A percentile compares a stretch with the other conserved stretches of the same genome.
These are phyloP conservation scores for Leccinum boreale DNA, from an alignment of 768 basidiomycete species.

Conservation along the genomic window DNA sequence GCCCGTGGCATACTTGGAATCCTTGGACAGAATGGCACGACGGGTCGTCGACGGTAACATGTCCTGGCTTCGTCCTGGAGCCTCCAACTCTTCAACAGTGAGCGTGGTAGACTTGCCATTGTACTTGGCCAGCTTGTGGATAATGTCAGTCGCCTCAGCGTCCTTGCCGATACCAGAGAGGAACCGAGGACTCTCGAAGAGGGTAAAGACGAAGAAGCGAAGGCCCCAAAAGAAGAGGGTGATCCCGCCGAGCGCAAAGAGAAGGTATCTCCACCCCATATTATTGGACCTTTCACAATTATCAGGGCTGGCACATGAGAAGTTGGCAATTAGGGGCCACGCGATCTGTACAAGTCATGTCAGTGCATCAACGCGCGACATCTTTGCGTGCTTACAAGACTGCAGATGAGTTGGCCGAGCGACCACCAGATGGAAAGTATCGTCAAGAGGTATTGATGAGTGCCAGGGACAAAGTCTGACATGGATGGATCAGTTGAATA, in stretches of 20 bases:
- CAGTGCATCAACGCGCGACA: neutral
- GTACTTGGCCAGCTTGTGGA: slow-evolving; percentile 48
- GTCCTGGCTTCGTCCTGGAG: slow-evolving; percentile 25
- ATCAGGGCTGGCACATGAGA: slow-evolving; percentile 40
- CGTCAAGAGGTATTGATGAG: slow-evolving; percentile 58
- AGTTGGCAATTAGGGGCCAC: slow-evolving; percentile 57
- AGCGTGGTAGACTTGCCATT: slow-evolving; percentile 44
- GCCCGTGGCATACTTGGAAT: slow-evolving; percentile 35
- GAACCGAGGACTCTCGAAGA: slow-evolving; percentile 58
- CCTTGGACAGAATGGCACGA: slow-evolving; percentile 35
- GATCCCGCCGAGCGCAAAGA: slow-evolving; percentile 51
- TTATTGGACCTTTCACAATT: slow-evolving; percentile 44
- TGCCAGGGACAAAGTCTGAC: slow-evolving; percentile 48
- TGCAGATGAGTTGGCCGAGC: slow-evolving; percentile 50
- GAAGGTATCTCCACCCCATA: slow-evolving; percentile 65
- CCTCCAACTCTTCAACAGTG: slow-evolving; percentile 42
- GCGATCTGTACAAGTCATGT: slow-evolving; percentile 39
- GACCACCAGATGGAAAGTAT: slow-evolving; percentile 60
- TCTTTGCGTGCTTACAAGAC: slow-evolving; percentile 34
- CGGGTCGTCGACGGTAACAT: slow-evolving; percentile 13
- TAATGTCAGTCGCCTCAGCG: slow-evolving; percentile 44
- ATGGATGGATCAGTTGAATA: slow-evolving; percentile 1
- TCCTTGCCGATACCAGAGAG: slow-evolving; percentile 54
- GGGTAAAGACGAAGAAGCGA: slow-evolving; percentile 50
- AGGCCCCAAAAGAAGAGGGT: slow-evolving; percentile 51